phyloP scores from a whole-genome alignment of 2,329 filamentous ascomycete species.

The Xylaria sp. region DNA sequence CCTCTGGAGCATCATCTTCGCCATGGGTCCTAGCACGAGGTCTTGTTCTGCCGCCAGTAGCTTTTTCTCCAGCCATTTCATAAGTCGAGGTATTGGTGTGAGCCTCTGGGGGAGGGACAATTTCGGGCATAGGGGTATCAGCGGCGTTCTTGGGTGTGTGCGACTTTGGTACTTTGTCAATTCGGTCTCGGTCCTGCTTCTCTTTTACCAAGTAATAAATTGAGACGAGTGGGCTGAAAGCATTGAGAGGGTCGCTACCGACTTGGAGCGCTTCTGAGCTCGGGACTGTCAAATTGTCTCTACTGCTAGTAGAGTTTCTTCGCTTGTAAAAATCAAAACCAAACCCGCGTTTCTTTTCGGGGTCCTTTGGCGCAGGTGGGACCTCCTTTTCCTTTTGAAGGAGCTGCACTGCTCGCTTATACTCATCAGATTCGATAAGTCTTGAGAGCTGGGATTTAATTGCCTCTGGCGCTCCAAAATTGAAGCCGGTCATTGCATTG shows the following conservation, averaged over 20 bases:
- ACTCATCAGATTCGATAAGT: constrained; percentile 92
- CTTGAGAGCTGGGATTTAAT: constrained; percentile 83
- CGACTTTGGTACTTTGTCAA: constrained; percentile 42
- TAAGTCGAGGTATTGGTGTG: constrained; percentile 86
- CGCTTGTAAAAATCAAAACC: constrained; percentile 96
- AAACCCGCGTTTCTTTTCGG: constrained; percentile 87
- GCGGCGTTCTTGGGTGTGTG: constrained; percentile 48
- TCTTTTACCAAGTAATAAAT: constrained; percentile 97
- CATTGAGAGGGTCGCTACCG: constrained; percentile 87
- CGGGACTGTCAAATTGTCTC: constrained; percentile 83
- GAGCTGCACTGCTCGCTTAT: constrained; percentile 80
- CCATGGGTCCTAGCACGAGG: constrained; percentile 91
- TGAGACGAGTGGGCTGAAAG: constrained; percentile 88
- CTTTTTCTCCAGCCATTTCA: constrained; percentile 87
- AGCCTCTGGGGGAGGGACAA: constrained; percentile 81
- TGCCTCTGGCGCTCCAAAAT: constrained; percentile 86
- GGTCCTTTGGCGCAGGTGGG: constrained; percentile 62
- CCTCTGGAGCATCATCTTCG: constrained; percentile 85
- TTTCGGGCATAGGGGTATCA: constrained; percentile 67
- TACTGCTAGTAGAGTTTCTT: constrained; percentile 84
- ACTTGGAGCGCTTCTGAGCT: constrained; percentile 84
- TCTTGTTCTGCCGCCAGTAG: constrained; percentile 80
- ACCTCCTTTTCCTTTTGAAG: constrained; percentile 70
- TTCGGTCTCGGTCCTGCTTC: constrained; percentile 81
- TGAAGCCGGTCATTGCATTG: constrained; percentile 95